Evolutionary conservation across 2,329 filamentous ascomycete species (phyloP), one percentile per base, ranked within the genome.

Genomic region (Teratosphaeriaceae sp.): DNA sequence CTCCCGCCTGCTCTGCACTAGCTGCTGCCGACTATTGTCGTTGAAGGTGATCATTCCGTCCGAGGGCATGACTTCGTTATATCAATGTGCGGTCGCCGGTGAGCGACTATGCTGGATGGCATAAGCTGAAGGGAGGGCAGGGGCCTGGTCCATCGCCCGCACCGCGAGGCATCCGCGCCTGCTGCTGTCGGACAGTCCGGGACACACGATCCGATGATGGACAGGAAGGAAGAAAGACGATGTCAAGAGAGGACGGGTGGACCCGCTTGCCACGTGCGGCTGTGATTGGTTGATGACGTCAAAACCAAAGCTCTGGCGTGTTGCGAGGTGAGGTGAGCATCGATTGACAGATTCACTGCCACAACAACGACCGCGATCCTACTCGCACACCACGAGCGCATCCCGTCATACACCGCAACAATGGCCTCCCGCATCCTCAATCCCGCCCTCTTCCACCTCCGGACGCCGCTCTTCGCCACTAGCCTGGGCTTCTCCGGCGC

Each of bases 361-460:
- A n/a, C n/a, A n/a, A 30, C 27, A 30, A 30, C 12, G 4, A 5
- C 27, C 13, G 24, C 8, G 24, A 27, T 27, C 13, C 24, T 27
- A 8, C 24, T 27, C 13, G 24, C 24, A 27, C 24, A 27, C 24
- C 8, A 27, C 24, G 13, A 27, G 8, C 8, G 24, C 24, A 8
- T 27, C 24, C 13, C 13, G 24, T 27, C 13, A 27, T 13, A 27
- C 24, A 39, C 49, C 33, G 33, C 12, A 21, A 58, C 45, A 27
- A 69, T 70, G 66, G 56, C 66, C 1, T 65, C 63, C 50, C 46
- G 65, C 27, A 53, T 67, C 35, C 62, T 68, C 40, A 61, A 64
- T 31, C 62, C 67, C 21, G 61, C 63, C 38, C 57, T 67, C 47
- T 56, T 62, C 47, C 55, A 65, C 45, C 61, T 66, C 27, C 64